These are phyloP conservation scores for Boletus rubroflammeus DNA, from an alignment of 768 basidiomycete species.

Conservation along the genomic window DNA sequence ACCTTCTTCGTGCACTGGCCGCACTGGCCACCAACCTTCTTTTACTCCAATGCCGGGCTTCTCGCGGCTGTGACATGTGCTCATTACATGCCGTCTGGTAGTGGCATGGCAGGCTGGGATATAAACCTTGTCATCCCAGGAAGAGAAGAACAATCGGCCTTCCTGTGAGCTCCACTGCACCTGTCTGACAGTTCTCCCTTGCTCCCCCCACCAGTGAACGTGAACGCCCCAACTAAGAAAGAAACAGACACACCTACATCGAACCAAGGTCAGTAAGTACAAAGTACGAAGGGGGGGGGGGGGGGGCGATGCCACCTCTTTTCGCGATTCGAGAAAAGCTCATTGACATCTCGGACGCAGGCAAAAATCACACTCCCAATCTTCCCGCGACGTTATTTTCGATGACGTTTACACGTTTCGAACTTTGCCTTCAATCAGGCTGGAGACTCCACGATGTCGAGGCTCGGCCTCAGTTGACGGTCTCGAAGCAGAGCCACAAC, in stretches of 20 bases:
- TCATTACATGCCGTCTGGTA: constrained; percentile 24
- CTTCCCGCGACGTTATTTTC: background rate
- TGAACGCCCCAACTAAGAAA: background rate
- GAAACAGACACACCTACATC: background rate
- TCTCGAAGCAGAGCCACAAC: constrained; percentile 22
- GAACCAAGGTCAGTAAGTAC: background rate
- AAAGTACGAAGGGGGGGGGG: background rate
- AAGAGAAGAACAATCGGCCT: constrained; percentile 1
- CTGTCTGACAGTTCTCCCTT: constrained; percentile 4
- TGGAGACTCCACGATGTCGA: constrained; percentile 20
- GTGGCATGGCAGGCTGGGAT: constrained; percentile 26
- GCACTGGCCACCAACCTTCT: constrained; percentile 8
- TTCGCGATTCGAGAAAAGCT: background rate
- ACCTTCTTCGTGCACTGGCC: constrained; percentile 2
- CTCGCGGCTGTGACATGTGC: constrained; percentile 22
- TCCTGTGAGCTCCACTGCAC: constrained; percentile 10
- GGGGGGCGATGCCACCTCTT: background rate
- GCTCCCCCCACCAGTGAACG: background rate
- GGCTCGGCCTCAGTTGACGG: constrained; percentile 20
- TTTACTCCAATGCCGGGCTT: constrained; percentile 17
- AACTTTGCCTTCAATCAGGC: constrained; percentile 16
- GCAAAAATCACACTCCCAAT: background rate
- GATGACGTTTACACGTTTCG: constrained; percentile 27
- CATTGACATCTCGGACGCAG: constrained; percentile 3
- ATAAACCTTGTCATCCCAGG: constrained; percentile 10